Percentiles rank a stretch among this genome's conserved stretches.
Evolutionary conservation across 495 filamentous ascomycete genomes (phyloP).

Genomic region (Aspergillus baeticus): DNA sequence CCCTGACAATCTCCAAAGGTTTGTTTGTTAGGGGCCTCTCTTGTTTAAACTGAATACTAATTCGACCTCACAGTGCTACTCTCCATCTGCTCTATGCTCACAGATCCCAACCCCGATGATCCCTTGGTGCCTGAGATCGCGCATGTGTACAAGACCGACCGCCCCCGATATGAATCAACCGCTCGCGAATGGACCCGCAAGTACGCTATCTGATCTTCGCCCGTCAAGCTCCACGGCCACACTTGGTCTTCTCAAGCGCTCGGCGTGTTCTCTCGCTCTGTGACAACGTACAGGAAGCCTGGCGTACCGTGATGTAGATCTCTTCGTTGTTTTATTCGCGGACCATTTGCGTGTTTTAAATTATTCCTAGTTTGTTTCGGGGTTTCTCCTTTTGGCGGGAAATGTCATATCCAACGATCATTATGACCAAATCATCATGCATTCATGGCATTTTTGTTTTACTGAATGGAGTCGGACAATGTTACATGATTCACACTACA

Average conservation of each 20-base stretch:
- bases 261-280: conserved; percentile 36
- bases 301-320: conserved; percentile 51
- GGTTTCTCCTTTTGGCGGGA: conserved; percentile 29
- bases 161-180: conserved; percentile 89
- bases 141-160: conserved; percentile 99
- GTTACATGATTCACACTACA: conserved; percentile 23
- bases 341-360: conserved; percentile 26
- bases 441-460: conserved; percentile 43
- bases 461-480: conserved; percentile 27
- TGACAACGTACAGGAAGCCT: conserved; percentile 47
- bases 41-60: not conserved
- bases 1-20: conserved; percentile 98
- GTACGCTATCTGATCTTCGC: conserved; percentile 73
- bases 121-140: conserved; percentile 98
- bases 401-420: conserved; percentile 45
- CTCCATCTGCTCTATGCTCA: conserved; percentile 99
- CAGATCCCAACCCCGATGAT: conserved; percentile 98
- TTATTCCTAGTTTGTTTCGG: conserved; percentile 22
- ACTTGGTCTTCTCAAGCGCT: conserved; percentile 28
- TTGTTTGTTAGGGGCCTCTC: conserved; percentile 20
- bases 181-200: conserved; percentile 98
- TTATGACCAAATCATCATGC: conserved; percentile 46
- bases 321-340: conserved; percentile 28
- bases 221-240: conserved; percentile 26
- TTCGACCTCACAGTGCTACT: conserved; percentile 66